These are phyloP conservation scores for Arachis hypogaea DNA, from an alignment of 306 rosid genomes.

Conservation along the genomic window DNA sequence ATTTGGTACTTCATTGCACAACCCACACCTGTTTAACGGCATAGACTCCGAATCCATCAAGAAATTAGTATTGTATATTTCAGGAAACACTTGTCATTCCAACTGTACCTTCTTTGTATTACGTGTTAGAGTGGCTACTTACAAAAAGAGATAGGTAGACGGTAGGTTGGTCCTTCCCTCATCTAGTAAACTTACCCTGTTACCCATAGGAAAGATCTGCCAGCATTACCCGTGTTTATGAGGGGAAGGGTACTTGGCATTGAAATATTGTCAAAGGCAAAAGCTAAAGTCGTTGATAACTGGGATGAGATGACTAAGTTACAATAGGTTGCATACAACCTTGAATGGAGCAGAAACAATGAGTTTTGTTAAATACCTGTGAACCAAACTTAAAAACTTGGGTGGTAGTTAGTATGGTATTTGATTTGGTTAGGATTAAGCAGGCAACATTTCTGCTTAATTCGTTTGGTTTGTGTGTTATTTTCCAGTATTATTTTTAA, in stretches of 20 bases:
- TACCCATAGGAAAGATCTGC: neutral
- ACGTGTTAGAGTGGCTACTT: slow-evolving; percentile 1
- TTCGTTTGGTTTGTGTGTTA: slow-evolving; percentile 27
- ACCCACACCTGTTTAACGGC: too few species aligned
- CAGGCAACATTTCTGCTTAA: slow-evolving; percentile 16
- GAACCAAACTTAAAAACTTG: neutral
- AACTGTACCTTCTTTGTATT: neutral
- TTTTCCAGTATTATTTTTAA: neutral
- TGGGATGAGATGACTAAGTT: neutral
- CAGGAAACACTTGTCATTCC: slow-evolving; percentile 12
- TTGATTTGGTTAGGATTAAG: neutral
- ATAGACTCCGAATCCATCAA: too few species aligned
- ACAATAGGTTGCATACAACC: slow-evolving; percentile 4
- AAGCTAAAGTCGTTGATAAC: neutral
- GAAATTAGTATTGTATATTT: neutral
- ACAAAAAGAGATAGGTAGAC: slow-evolving; percentile 3
- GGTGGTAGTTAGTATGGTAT: neutral
- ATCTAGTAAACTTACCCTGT: neutral
- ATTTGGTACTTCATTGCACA: too few species aligned
- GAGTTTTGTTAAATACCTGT: too few species aligned
- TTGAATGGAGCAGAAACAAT: neutral
- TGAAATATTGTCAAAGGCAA: neutral
- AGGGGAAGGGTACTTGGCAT: neutral
- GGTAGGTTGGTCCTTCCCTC: neutral
- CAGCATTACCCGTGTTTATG: slow-evolving; percentile 1